A percentile compares a stretch with the other conserved stretches of the same genome.
phyloP scores from a whole-genome alignment of 2,329 filamentous ascomycete species.

The Grosmannia penicillata region DNA sequence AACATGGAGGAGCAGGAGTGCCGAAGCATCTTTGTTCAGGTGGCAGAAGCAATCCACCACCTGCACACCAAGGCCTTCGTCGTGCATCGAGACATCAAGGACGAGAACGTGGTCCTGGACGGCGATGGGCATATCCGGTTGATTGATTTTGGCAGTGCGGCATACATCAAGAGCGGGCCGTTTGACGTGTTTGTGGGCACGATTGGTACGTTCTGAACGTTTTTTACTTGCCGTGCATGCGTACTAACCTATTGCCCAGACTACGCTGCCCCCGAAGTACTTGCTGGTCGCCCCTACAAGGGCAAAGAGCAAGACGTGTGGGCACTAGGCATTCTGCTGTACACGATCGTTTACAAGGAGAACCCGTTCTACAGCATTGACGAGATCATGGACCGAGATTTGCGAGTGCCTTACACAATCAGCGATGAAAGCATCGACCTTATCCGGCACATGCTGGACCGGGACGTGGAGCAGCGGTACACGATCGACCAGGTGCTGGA shows the following conservation, averaged over 20 bases:
- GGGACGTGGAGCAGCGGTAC: slow-evolving; percentile 68
- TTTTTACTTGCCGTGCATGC: background rate
- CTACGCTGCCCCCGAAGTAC: slow-evolving; percentile 95
- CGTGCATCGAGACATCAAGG: slow-evolving; percentile 96
- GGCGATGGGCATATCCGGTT: slow-evolving; percentile 92
- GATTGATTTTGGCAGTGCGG: slow-evolving; percentile 95
- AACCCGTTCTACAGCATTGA: slow-evolving; percentile 98
- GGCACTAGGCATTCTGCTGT: slow-evolving; percentile 91
- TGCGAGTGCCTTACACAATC: slow-evolving; percentile 77
- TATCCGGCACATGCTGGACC: slow-evolving; percentile 80
- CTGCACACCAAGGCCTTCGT: slow-evolving; percentile 81
- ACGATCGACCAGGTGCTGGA: slow-evolving; percentile 79
- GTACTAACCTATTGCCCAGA: slow-evolving; percentile 36
- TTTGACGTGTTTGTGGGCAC: slow-evolving; percentile 99
- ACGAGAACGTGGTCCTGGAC: slow-evolving; percentile 93
- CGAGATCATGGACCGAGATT: slow-evolving; percentile 95
- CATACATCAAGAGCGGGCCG: slow-evolving; percentile 94
- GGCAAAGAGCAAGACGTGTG: slow-evolving; percentile 98
- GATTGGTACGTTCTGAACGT: slow-evolving; percentile 54
- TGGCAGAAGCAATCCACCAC: slow-evolving; percentile 78
- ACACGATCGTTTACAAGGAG: slow-evolving; percentile 98
- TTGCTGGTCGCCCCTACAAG: slow-evolving; percentile 80
- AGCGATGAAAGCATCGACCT: slow-evolving; percentile 89
- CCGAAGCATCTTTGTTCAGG: slow-evolving; percentile 88
- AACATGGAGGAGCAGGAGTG: slow-evolving; percentile 96